These are phyloP conservation scores for Acorus calamus DNA, from an alignment of 106 monocot species.

Conservation along the genomic window DNA sequence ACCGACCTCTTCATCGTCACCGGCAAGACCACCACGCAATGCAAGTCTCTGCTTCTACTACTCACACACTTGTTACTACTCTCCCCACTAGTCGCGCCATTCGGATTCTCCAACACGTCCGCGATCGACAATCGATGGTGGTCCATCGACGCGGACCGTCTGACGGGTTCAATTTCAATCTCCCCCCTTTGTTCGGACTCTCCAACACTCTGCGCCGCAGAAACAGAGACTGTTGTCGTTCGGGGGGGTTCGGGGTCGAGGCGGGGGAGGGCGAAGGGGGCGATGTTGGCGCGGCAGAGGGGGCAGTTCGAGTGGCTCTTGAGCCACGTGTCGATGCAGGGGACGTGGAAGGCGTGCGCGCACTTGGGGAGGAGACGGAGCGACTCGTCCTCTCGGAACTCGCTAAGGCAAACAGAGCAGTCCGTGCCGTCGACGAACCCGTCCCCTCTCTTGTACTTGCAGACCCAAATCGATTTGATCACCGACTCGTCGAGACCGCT, in stretches of 20 bases:
- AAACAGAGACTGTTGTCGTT: not conserved
- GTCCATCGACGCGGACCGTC: constrained; percentile 19
- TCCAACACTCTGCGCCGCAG: constrained; percentile 5
- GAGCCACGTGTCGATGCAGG: constrained; percentile 76
- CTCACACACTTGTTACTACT: too few relatives aligned
- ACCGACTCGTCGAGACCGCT: constrained; percentile 54
- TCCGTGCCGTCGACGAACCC: constrained; percentile 46
- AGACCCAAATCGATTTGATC: constrained; percentile 54
- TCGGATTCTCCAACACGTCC: constrained; percentile 16
- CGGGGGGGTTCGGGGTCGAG: not conserved
- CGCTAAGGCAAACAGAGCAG: constrained; percentile 67
- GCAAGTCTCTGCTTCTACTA: too few relatives aligned
- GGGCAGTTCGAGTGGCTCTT: constrained; percentile 73
- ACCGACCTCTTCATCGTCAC: constrained; percentile 2
- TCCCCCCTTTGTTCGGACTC: not conserved
- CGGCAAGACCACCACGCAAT: not conserved
- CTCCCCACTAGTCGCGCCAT: not conserved
- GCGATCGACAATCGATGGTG: constrained; percentile 13
- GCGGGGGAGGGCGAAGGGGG: not conserved
- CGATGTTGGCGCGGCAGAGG: constrained; percentile 57
- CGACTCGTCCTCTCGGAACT: constrained; percentile 61
- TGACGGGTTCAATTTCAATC: constrained; percentile 1
- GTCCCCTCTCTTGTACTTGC: constrained; percentile 43
- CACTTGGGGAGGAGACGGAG: constrained; percentile 70
- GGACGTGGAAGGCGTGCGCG: constrained; percentile 64